Evolutionary conservation across 148 eudicot species (phyloP).

Genomic region (Rheum nobile): DNA sequence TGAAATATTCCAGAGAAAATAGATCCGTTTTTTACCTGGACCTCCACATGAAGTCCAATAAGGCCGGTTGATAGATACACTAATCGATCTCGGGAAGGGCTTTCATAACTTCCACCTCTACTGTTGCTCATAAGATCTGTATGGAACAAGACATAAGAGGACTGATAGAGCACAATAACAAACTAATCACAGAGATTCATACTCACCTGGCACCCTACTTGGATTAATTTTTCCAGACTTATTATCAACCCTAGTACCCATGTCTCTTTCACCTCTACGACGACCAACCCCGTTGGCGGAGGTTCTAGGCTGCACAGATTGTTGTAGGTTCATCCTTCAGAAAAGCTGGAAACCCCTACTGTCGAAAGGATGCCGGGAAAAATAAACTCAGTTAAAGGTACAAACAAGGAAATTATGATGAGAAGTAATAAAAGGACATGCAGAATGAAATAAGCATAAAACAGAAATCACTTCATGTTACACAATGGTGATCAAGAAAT

Average conservation of each 20-base stretch:
- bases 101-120: slow-evolving; percentile 30
- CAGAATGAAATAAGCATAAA: neutral
- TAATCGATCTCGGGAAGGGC: slow-evolving; percentile 51
- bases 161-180: slow-evolving; percentile 3
- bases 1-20: slow-evolving; percentile 74
- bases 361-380: neutral
- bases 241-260: slow-evolving; percentile 35
- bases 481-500: neutral
- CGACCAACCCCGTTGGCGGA: slow-evolving; percentile 65
- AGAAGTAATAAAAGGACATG: neutral
- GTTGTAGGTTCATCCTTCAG: slow-evolving; percentile 56
- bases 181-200: slow-evolving; percentile 21
- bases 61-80: slow-evolving; percentile 68
- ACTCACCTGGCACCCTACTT: slow-evolving; percentile 31
- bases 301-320: slow-evolving; percentile 48
- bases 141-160: slow-evolving; percentile 8
- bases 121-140: slow-evolving; percentile 26
- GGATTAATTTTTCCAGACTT: slow-evolving; percentile 53
- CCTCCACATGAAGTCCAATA: slow-evolving; percentile 87
- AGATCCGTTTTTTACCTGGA: slow-evolving; percentile 84
- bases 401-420: neutral
- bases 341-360: neutral
- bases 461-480: neutral
- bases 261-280: slow-evolving; percentile 49
- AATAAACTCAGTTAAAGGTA: neutral